These are phyloP conservation scores for Ceratocystis harringtonii DNA, from an alignment of 2,329 filamentous ascomycete genomes.

Conservation along the genomic window DNA sequence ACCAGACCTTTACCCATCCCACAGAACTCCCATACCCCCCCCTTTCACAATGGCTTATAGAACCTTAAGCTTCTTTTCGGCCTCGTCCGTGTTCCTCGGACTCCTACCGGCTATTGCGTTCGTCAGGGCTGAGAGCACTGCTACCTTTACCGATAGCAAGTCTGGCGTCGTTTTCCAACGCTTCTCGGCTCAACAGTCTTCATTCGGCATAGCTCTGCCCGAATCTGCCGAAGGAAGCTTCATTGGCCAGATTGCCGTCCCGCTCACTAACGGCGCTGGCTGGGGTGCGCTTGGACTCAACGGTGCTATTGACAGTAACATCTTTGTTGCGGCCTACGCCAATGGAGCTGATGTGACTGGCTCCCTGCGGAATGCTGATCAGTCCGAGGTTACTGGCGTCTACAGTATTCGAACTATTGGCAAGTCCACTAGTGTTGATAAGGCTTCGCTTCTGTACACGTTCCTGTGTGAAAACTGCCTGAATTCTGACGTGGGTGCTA, in stretches of 20 bases:
- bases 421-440: conserved; percentile 30
- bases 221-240: conserved; percentile 25
- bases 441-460: conserved; percentile 30
- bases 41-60: conserved; percentile 12
- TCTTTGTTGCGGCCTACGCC: conserved; percentile 32
- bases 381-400: conserved; percentile 29
- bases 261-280: conserved; percentile 27
- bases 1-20: not conserved
- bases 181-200: conserved; percentile 26
- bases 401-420: conserved; percentile 29
- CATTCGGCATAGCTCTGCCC: conserved; percentile 31
- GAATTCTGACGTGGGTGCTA: conserved; percentile 22
- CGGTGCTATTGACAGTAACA: conserved; percentile 31
- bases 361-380: conserved; percentile 31
- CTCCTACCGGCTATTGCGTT: conserved; percentile 1
- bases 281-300: conserved; percentile 33
- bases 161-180: conserved; percentile 21
- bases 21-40: not conserved
- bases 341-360: conserved; percentile 28
- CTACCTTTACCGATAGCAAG: conserved; percentile 15
- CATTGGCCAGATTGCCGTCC: conserved; percentile 33
- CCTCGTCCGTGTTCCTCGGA: conserved; percentile 14
- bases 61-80: conserved; percentile 6
- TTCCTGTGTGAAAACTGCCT: conserved; percentile 31
- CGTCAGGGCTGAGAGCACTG: not conserved